A percentile compares a stretch with the other conserved stretches of the same genome.
Evolutionary conservation across 192 early-diverging fungal genomes (phyloP).

Genomic region (Gaertneriomyces sp.): DNA sequence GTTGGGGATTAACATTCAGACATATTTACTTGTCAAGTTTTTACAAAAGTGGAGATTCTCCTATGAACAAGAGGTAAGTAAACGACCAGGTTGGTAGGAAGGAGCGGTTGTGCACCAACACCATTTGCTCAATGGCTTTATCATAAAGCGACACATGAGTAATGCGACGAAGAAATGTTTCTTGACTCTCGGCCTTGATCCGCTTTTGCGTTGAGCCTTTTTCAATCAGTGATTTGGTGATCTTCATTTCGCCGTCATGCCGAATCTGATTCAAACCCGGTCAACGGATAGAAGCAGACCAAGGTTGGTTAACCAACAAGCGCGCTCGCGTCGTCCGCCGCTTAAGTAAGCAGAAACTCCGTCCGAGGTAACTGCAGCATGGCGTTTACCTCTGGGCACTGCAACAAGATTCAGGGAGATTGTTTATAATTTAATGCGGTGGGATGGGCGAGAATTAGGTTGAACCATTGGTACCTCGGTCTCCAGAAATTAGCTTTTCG

Average conservation of each 20-base stretch:
- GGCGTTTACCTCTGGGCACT: too few species aligned
- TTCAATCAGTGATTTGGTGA: constrained; percentile 38
- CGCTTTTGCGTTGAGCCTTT: constrained; percentile 43
- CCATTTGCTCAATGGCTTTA: constrained; percentile 42
- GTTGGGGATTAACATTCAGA: not conserved
- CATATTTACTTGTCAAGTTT: constrained; percentile 32
- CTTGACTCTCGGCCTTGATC: constrained; percentile 28
- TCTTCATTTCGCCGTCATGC: constrained; percentile 13
- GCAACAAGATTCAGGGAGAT: too few species aligned
- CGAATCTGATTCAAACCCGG: not conserved
- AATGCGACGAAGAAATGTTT: constrained; percentile 41
- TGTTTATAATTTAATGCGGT: too few species aligned
- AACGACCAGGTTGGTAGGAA: not conserved
- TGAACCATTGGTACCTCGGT: too few species aligned
- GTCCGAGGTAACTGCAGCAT: too few species aligned
- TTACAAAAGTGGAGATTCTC: constrained; percentile 40
- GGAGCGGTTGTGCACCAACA: constrained; percentile 1
- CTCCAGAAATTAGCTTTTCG: too few species aligned
- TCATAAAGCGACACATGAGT: constrained; percentile 45
- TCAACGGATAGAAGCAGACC: too few species aligned
- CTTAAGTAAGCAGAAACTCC: too few species aligned
- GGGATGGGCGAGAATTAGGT: too few species aligned
- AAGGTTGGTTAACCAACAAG: too few species aligned
- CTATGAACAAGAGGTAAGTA: not conserved
- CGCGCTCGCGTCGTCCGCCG: too few species aligned